Evolutionary conservation across 352 stramenopile genomes (phyloP), one percentile per base, ranked within the genome.

Genomic region (Phytophthora citrophthora): DNA sequence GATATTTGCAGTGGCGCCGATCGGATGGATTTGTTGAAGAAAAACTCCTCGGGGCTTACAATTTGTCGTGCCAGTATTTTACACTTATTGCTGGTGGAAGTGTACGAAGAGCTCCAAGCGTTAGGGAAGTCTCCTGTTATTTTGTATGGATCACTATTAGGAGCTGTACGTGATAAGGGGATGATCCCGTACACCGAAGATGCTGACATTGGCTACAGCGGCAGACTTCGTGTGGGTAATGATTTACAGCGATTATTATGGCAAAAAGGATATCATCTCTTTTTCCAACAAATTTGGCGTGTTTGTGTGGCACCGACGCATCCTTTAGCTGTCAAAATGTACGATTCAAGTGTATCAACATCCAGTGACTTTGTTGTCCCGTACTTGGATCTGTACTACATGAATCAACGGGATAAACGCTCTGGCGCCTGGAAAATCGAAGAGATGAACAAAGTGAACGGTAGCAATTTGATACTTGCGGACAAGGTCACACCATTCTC

Each of bases 111-210:
- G 50, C 49, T 88, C 23, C 9, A 67, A 43, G 52, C n/a, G 0
- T 31, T 72, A 15, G 61, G 50, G 4, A 68, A 54, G 11, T 39
- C 57, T 44, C 76, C 76, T 23, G 44, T 64, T 13, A 26, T 88
- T n/a, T 32, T 78, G 11, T 86, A 68, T 27, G 76, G 78, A 20
- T 73, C 78, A n/a, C 47, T 87, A 20, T 61, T 87, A 1, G 75
- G 75, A 24, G 78, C 75, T 27, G 51, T 88, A 7, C 70, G 76
- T 23, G 70, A 83, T 20, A 46, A 53, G 5, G 76, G 73, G 27
- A 60, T 74, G 11, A 85, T 88, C 38, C 64, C 76, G 3, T 88
- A 74, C 63, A 85, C 78, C 3, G 75, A 85, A 32, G 78, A 88
- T 59, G 68, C 61, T 20, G 78, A 88, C 32, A 54, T 88, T n/a